These are phyloP conservation scores for Camelina neglecta DNA, from an alignment of 345 rosid species.

Conservation along the genomic window DNA sequence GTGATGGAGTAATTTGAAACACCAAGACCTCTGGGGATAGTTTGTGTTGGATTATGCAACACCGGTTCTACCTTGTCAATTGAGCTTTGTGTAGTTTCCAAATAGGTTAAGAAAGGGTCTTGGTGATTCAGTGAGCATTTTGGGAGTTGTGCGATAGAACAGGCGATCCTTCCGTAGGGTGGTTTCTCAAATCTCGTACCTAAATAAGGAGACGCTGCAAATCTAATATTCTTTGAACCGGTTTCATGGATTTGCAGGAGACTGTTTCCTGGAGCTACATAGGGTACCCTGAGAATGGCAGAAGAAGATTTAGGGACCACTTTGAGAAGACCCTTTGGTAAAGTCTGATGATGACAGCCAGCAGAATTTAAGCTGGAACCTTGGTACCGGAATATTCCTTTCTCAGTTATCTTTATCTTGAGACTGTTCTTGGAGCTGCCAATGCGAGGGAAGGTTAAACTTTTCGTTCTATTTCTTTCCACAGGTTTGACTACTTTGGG, in stretches of 20 bases:
- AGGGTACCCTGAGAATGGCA: conserved; percentile 40
- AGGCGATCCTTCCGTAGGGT: conserved; percentile 39
- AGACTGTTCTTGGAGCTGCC: conserved; percentile 49
- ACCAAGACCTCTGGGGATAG: conserved; percentile 39
- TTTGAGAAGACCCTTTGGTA: conserved; percentile 68
- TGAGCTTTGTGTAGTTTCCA: conserved; percentile 44
- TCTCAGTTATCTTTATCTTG: conserved; percentile 49
- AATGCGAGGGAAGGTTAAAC: conserved; percentile 35
- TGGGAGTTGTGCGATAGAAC: conserved; percentile 43
- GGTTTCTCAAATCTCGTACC: conserved; percentile 42
- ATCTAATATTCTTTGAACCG: conserved; percentile 25
- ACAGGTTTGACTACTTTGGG: conserved; percentile 36
- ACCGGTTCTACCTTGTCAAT: conserved; percentile 33
- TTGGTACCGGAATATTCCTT: conserved; percentile 40
- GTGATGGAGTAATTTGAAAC: conserved; percentile 34
- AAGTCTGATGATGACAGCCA: conserved; percentile 44
- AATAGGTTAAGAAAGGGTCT: conserved; percentile 36
- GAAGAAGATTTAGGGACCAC: conserved; percentile 53
- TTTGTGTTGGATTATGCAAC: conserved; percentile 38
- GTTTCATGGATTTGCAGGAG: conserved; percentile 27
- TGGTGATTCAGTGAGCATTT: conserved; percentile 49
- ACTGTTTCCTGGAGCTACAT: conserved; percentile 28
- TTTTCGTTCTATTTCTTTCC: conserved; percentile 40
- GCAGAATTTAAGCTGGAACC: conserved; percentile 38
- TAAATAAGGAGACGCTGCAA: conserved; percentile 40